These are phyloP conservation scores for Spinellus fusiger DNA, from an alignment of 192 early-diverging fungal species.

Conservation along the genomic window DNA sequence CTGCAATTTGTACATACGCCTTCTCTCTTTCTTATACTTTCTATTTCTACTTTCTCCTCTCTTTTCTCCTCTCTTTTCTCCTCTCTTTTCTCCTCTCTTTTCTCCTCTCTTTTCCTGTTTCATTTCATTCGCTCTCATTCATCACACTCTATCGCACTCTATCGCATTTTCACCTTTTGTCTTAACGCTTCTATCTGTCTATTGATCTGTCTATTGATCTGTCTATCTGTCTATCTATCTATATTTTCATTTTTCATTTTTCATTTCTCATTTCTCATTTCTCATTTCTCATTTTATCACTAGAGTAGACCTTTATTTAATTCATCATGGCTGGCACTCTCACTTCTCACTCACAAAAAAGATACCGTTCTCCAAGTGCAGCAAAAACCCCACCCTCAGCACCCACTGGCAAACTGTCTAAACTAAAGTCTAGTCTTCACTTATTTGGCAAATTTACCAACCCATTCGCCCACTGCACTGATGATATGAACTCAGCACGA, in stretches of 20 bases:
- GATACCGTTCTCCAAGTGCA: conserved; percentile 9
- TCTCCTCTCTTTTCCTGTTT: too few species aligned
- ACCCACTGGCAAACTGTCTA: conserved; percentile 1
- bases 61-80: neutral
- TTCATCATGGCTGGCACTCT: conserved; percentile 7
- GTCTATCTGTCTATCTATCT: too few species aligned
- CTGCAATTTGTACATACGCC: too few species aligned
- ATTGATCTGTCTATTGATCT: too few species aligned
- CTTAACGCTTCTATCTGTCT: too few species aligned
- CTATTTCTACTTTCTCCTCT: neutral
- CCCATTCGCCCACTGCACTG: neutral
- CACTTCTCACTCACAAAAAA: conserved; percentile 7
- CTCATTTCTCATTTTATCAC: neutral
- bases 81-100: too few species aligned
- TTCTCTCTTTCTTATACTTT: neutral
- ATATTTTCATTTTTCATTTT: neutral
- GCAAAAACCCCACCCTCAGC: neutral
- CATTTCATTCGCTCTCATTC: too few species aligned
- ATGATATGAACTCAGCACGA: neutral
- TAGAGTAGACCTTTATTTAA: too few species aligned
- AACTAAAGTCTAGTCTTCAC: conserved; percentile 5
- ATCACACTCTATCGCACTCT: too few species aligned
- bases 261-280: neutral
- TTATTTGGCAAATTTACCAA: neutral
- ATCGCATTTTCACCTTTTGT: too few species aligned